Percentiles rank a stretch among this genome's conserved stretches.
phyloP scores from a whole-genome alignment of 1,284 basidiomycete genomes.

The Dichomitus squalens region DNA sequence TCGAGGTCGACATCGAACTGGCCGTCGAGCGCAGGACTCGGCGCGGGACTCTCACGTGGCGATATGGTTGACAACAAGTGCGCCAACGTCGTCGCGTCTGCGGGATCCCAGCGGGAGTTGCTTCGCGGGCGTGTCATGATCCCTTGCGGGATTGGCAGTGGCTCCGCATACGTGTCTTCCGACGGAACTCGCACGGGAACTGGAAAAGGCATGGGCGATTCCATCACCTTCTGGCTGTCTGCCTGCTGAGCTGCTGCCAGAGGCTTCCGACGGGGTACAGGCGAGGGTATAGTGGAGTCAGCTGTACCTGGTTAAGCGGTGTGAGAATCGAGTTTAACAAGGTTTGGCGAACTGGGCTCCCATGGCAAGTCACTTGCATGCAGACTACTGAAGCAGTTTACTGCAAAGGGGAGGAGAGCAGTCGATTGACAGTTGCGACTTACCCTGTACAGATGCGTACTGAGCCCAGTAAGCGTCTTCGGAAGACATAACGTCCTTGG shows the following conservation, averaged over 20 bases:
- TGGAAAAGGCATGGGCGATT: constrained; percentile 27
- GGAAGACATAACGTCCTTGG: constrained; percentile 36
- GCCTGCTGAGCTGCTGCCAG: constrained; percentile 13
- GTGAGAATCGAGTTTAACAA: constrained; percentile 1
- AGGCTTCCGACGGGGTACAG: constrained; percentile 34
- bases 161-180: constrained; percentile 26
- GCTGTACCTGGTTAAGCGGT: constrained; percentile 36
- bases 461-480: constrained; percentile 80
- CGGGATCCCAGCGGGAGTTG: constrained; percentile 32
- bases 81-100: constrained; percentile 35
- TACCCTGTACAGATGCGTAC: constrained; percentile 70
- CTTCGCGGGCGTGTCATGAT: constrained; percentile 21
- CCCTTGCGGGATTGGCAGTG: constrained; percentile 29
- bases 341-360: not conserved
- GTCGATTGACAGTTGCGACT: constrained; percentile 13
- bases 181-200: constrained; percentile 24
- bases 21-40: constrained; percentile 19
- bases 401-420: not conserved
- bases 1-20: constrained; percentile 17
- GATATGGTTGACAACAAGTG: constrained; percentile 33
- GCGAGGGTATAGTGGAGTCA: constrained; percentile 43
- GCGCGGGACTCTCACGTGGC: constrained; percentile 28
- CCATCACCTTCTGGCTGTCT: constrained; percentile 10
- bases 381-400: not conserved
- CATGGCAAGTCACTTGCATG: not conserved